Evolutionary conservation across 768 basidiomycete species (phyloP).

Genomic region (Phlegmacium glaucopus): DNA sequence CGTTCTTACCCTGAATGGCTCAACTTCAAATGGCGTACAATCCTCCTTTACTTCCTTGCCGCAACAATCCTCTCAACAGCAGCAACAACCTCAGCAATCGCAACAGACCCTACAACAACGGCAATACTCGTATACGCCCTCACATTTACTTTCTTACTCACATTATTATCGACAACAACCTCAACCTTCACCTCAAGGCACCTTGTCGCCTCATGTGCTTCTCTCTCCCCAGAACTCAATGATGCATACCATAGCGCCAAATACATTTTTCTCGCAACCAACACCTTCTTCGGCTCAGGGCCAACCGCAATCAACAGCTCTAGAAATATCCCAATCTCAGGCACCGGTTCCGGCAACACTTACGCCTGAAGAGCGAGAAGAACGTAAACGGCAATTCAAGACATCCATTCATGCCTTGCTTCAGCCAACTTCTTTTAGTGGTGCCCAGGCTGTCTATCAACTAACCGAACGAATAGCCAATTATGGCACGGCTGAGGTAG

Average conservation of each 20-base stretch:
- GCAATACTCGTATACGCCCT: conserved; percentile 9
- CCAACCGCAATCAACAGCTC: conserved; percentile 6
- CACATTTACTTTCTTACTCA: conserved; percentile 13
- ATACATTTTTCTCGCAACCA: conserved; percentile 30
- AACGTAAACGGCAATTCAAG: conserved; percentile 53
- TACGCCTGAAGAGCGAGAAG: conserved; percentile 40
- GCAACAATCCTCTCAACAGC: conserved; percentile 26
- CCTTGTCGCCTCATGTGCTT: conserved; percentile 67
- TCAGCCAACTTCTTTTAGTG: conserved; percentile 56
- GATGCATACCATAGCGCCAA: conserved; percentile 32
- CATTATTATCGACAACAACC: conserved; percentile 31
- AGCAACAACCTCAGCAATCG: conserved; percentile 28
- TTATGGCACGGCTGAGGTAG: conserved; percentile 62
- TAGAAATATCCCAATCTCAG: conserved; percentile 12
- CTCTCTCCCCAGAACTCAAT: conserved; percentile 53
- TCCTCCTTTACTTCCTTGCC: conserved; percentile 43
- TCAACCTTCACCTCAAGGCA: conserved; percentile 47
- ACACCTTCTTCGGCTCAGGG: conserved; percentile 14
- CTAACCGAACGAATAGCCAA: conserved; percentile 57
- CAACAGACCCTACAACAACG: conserved; percentile 19
- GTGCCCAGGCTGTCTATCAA: conserved; percentile 63
- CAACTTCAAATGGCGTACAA: conserved; percentile 37
- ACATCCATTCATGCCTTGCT: conserved; percentile 53
- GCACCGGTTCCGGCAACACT: conserved; percentile 22
- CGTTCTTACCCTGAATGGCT: conserved; percentile 53